These are phyloP conservation scores for Talaromyces sp. DNA, from an alignment of 2,329 filamentous ascomycete genomes.

Conservation along the genomic window DNA sequence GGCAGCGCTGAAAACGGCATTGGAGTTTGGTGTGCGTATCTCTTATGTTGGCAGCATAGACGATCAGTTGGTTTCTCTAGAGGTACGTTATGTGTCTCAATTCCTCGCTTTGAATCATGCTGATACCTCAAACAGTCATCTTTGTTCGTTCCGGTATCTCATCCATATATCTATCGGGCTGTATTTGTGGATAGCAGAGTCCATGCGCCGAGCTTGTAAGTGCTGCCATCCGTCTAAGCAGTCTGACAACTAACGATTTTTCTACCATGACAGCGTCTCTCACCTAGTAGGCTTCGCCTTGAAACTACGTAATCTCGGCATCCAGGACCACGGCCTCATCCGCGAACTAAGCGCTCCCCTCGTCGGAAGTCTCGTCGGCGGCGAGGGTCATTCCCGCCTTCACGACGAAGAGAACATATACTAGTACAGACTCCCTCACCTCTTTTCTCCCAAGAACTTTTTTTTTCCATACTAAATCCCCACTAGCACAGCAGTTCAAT, in stretches of 20 bases:
- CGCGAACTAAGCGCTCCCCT: slow-evolving; percentile 83
- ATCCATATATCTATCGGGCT: slow-evolving; percentile 92
- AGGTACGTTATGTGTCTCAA: slow-evolving; percentile 53
- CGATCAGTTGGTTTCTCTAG: slow-evolving; percentile 90
- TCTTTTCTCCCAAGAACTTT: neutral
- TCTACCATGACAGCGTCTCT: slow-evolving; percentile 56
- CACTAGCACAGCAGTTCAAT: slow-evolving; percentile 62
- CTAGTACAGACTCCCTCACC: slow-evolving; percentile 48
- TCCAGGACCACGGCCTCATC: slow-evolving; percentile 89
- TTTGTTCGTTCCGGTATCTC: slow-evolving; percentile 76
- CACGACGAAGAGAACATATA: slow-evolving; percentile 90
- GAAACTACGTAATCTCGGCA: slow-evolving; percentile 87
- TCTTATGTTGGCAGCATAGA: slow-evolving; percentile 93
- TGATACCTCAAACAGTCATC: slow-evolving; percentile 58
- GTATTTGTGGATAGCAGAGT: slow-evolving; percentile 92
- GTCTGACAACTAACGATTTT: slow-evolving; percentile 17
- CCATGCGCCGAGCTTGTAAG: slow-evolving; percentile 83
- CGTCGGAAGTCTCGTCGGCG: slow-evolving; percentile 84
- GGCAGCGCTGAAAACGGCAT: slow-evolving; percentile 65
- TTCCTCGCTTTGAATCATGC: slow-evolving; percentile 15
- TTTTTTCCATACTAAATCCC: neutral
- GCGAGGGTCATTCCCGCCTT: slow-evolving; percentile 87
- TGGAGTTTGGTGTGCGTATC: slow-evolving; percentile 76
- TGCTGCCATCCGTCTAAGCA: neutral
- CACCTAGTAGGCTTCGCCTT: slow-evolving; percentile 89